Evolutionary conservation across 352 stramenopile genomes (phyloP).

Genomic region (Globisporangium uncinulatum): DNA sequence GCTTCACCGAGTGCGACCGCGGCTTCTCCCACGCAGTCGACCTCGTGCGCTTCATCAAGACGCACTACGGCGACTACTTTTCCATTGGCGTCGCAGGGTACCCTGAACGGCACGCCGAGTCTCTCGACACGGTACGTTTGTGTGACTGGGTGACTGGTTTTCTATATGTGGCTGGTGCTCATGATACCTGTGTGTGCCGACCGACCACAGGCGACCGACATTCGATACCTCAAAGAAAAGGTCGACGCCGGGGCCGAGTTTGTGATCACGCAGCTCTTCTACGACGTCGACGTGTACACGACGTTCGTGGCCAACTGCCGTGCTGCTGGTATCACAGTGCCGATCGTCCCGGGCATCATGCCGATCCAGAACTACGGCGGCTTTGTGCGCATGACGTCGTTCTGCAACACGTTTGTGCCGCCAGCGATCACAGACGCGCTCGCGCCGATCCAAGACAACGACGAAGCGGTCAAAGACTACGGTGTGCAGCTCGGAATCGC

Average conservation of each 20-base stretch:
- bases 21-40: constrained; percentile 94
- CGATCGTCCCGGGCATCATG: constrained; percentile 99
- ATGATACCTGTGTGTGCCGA: background rate
- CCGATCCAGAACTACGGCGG: constrained; percentile 97
- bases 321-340: constrained; percentile 88
- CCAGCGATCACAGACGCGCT: constrained; percentile 71
- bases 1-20: constrained; percentile 89
- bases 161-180: too few species aligned
- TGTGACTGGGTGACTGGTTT: too few species aligned
- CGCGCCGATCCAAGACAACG: constrained; percentile 95
- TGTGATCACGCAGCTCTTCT: constrained; percentile 99
- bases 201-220: constrained; percentile 81
- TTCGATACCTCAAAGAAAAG: constrained; percentile 97
- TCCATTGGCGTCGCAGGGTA: constrained; percentile 97
- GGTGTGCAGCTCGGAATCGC: constrained; percentile 93
- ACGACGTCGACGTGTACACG: constrained; percentile 94
- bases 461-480: constrained; percentile 94
- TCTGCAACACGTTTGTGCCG: constrained; percentile 94
- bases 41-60: constrained; percentile 95
- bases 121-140: constrained; percentile 48
- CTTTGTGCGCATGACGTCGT: constrained; percentile 98
- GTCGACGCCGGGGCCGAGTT: constrained; percentile 97
- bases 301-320: constrained; percentile 92
- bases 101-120: constrained; percentile 95
- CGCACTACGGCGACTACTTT: constrained; percentile 95